Percentiles rank a stretch among this genome's conserved stretches.
phyloP scores from a whole-genome alignment of 1,139 yeast genomes.

The Hyphopichia wangnamkhiaoensis region DNA sequence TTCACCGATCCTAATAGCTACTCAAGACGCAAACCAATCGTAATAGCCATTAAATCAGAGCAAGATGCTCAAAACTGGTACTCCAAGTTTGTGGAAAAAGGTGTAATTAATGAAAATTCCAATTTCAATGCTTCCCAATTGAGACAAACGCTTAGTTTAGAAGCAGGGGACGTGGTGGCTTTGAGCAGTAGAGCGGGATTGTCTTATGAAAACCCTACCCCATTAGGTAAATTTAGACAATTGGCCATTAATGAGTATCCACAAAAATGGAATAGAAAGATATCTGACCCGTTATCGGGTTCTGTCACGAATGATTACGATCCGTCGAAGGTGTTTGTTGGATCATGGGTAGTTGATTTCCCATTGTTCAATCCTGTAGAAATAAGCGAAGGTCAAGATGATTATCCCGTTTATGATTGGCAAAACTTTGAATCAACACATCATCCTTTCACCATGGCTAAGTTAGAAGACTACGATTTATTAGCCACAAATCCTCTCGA shows the following conservation, averaged over 20 bases:
- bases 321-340: constrained; percentile 49
- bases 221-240: constrained; percentile 84
- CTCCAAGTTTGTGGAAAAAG: constrained; percentile 29
- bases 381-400: constrained; percentile 32
- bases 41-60: constrained; percentile 48
- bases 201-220: constrained; percentile 92
- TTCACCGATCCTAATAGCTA: constrained; percentile 49
- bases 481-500: constrained; percentile 57
- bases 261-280: constrained; percentile 48
- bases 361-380: constrained; percentile 85
- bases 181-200: constrained; percentile 66
- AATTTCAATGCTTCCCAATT: constrained; percentile 24
- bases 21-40: constrained; percentile 59
- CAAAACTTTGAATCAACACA: constrained; percentile 69
- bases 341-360: constrained; percentile 85
- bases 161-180: constrained; percentile 74
- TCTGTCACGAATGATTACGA: constrained; percentile 17
- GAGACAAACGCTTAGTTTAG: constrained; percentile 35
- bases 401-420: constrained; percentile 64
- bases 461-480: constrained; percentile 61
- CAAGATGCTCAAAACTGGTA: constrained; percentile 47
- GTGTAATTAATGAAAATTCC: constrained; percentile 19
- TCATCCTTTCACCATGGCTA: constrained; percentile 96
- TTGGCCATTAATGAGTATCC: constrained; percentile 61
- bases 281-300: constrained; percentile 19